Percentiles rank a stretch among this genome's conserved stretches.
phyloP scores from a whole-genome alignment of 371 early-diverging fungal species.

The Zychaea mexicana region DNA sequence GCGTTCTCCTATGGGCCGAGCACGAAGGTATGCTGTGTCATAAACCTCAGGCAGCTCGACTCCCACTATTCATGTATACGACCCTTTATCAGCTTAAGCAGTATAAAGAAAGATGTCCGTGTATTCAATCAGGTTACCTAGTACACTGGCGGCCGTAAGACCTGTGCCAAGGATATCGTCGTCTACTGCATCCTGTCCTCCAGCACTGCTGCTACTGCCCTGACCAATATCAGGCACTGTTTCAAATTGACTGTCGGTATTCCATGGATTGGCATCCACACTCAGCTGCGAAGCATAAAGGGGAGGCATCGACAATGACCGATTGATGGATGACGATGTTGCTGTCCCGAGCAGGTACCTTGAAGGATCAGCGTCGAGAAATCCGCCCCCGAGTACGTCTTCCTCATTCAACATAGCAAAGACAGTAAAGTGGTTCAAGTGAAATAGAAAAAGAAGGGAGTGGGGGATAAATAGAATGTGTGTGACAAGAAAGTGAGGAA shows the following conservation, averaged over 20 bases:
- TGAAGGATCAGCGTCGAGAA: constrained; percentile 20
- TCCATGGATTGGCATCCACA: constrained; percentile 23
- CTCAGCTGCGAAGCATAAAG: constrained; percentile 15
- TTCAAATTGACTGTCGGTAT: constrained; percentile 19
- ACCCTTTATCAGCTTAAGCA: too few species aligned
- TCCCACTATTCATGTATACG: too few species aligned
- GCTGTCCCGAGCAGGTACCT: constrained; percentile 13
- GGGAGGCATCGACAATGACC: constrained; percentile 17
- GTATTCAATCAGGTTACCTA: constrained; percentile 18
- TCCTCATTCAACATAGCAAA: constrained; percentile 21
- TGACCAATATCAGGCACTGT: constrained; percentile 18
- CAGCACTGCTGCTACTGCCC: background rate
- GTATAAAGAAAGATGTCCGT: too few species aligned
- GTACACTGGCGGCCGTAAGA: constrained; percentile 29
- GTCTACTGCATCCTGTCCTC: constrained; percentile 15
- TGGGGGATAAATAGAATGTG: background rate
- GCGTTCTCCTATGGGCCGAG: constrained; percentile 44
- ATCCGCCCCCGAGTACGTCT: constrained; percentile 21
- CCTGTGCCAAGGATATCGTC: constrained; percentile 23
- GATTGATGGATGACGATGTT: constrained; percentile 18
- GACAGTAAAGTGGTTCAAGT: background rate
- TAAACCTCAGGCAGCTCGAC: constrained; percentile 50
- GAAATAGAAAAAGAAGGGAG: constrained; percentile 4
- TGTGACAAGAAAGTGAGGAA: too few species aligned
- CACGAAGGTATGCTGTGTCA: constrained; percentile 45